Conservation (phyloP, 73 alveolate species). For the Stentor coeruleus region DNA sequence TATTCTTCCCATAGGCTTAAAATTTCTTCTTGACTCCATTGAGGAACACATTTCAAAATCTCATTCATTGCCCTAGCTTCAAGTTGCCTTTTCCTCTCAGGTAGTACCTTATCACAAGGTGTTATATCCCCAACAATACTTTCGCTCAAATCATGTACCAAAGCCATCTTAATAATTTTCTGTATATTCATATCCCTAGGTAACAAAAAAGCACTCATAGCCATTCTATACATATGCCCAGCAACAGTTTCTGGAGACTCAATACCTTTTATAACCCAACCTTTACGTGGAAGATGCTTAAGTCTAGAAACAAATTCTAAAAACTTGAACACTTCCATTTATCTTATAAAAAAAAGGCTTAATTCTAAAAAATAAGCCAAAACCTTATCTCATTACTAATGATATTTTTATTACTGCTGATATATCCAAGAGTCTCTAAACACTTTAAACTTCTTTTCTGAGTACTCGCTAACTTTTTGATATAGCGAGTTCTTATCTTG, state of each 20-base stretch:
- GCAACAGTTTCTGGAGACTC: slow-evolving; percentile 27
- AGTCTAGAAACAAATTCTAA: slow-evolving; percentile 6
- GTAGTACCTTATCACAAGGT: slow-evolving; percentile 45
- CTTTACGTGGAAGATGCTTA: slow-evolving; percentile 24
- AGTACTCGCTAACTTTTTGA: not conserved
- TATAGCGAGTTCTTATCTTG: not conserved
- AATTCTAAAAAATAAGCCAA: no score
- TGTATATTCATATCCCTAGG: not conserved
- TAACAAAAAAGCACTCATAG: slow-evolving; percentile 25
- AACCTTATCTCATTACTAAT: no score
- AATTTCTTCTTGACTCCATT: slow-evolving; percentile 40
- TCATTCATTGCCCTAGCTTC: slow-evolving; percentile 36
- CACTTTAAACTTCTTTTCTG: not conserved
- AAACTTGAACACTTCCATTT: slow-evolving; percentile 1
- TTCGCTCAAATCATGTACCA: slow-evolving; percentile 55
- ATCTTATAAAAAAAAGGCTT: no score
- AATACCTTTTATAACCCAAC: not conserved
- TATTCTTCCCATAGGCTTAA: slow-evolving; percentile 34
- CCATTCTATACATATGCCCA: slow-evolving; percentile 31
- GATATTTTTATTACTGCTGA: not conserved
- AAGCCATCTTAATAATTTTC: slow-evolving; percentile 40
- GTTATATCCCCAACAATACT: slow-evolving; percentile 55
- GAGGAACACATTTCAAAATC: slow-evolving; percentile 23
- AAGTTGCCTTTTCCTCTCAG: slow-evolving; percentile 27
- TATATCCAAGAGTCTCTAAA: not conserved